Evolutionary conservation across 2,329 filamentous ascomycete species (phyloP), one percentile per base, ranked within the genome.

Genomic region (Aureobasidium sp.): DNA sequence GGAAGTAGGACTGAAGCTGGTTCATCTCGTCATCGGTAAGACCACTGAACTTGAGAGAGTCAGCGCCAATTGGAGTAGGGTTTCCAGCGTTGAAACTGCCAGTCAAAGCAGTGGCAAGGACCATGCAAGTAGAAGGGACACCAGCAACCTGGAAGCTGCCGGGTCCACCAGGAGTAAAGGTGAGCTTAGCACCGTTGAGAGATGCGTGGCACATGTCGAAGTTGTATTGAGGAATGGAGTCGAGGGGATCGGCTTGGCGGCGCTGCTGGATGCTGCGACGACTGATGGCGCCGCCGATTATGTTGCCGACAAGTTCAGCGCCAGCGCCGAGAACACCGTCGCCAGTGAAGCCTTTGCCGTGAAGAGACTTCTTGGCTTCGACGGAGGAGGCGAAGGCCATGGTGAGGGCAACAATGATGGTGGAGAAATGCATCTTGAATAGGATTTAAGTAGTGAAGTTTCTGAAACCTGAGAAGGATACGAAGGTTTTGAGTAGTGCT

Each of bases 111-210:
- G 63, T 64, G 8, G 63, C 52, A 1, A 63, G 60, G 10, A 53
- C 48, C 63, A 64, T 64, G 52, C 63, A 64, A 60, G 63, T 56
- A 13, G 60, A 47, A 39, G 63, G 63, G 12, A 64, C 44, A 27
- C 63, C 63, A 44, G 63, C 47, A 17, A 64, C 63, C 32, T 57
- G 61, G 37, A 58, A 55, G 20, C 52, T 41, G 20, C 44, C 56
- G 29, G 44, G 56, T 8, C 42, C 56, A 8, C 20, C 56, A 39
- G 41, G 56, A 12, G 42, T 48, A 10, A 59, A 48, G 32, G 34
- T 41, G 42, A 59, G 52, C 4, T 17, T 59, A 10, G 42, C 44
- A 6, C 56, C 41, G 8, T 37, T 29, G n/a, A 59, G 56, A 59
- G 42, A 59, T n/a, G 48, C 37, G 27, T n/a, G 52, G 52, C 52